Evolutionary conservation across 1,139 yeast species (phyloP), one percentile per base, ranked within the genome.

Genomic region (Wickerhamomyces sp.): DNA sequence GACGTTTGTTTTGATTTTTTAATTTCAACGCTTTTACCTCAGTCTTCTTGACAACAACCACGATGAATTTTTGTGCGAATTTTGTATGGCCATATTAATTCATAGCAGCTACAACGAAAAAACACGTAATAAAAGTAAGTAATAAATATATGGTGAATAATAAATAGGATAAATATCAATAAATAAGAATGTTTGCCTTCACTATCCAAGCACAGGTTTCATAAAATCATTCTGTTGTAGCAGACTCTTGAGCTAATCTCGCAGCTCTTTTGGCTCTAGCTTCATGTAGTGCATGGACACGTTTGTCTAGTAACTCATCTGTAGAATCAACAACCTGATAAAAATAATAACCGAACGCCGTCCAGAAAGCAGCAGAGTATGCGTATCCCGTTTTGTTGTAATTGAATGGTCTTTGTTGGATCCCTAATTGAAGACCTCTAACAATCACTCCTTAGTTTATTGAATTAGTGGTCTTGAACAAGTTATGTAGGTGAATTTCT

Each of bases 341-440:
- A 39, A 60, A 63, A 3, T 41, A 40, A 38, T 62, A 62, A 1
- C 70, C 70, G 19, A 63, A 36, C 3, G 57, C 66, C 4, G 61
- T 56, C 62, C 68, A 63, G 37, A 59, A 50, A 11, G 58, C 66
- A 10, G 63, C 69, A 15, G 68, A 63, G 38, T 55, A 58, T 5
- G 58, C 56, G 38, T 59, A 64, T 13, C 66, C 69, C 41, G 55
- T 36, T 31, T 64, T 66, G 30, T 55, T 53, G 37, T 51, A 49
- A 6, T 51, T 37, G 38, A 59, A 46, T 16, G 68, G 64, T 36
- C 57, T 59, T 41, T 61, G 59, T 44, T 62, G 52, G 15, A 65
- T 50, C 27, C 68, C 69, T 38, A 60, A 40, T 46, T 65, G 70
- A 41, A 59, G 57, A 4, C 62, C 64, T 53, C 70, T 62, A 12